Conservation (phyloP, 345 rosid genomes). For the Excoecaria cochinchinensis region DNA sequence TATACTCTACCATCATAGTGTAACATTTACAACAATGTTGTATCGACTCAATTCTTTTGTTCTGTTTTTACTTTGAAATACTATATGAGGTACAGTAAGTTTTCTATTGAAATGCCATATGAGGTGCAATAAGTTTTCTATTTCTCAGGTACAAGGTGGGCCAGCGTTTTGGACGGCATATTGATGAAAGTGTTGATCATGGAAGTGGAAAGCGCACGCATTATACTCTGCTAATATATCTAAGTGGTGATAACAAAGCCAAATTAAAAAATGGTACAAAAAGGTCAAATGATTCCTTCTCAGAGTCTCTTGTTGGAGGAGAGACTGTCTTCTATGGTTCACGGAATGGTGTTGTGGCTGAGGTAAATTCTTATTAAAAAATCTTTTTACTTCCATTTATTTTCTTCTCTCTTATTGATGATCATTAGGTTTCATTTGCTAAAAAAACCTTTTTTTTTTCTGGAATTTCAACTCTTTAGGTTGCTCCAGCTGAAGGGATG, state of each 20-base stretch:
- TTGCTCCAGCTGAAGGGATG: conserved; percentile 88
- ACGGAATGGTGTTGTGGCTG: conserved; percentile 71
- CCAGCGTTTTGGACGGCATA: conserved; percentile 81
- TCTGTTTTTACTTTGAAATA: not conserved
- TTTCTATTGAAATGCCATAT: not conserved
- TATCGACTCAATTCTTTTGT: not conserved
- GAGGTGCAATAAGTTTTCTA: conserved; percentile 1
- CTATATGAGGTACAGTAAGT: not conserved
- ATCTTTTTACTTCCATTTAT: not conserved
- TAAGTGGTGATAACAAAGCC: conserved; percentile 57
- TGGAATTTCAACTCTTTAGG: conserved; percentile 38
- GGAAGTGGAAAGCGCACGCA: conserved; percentile 69
- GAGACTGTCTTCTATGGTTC: conserved; percentile 90
- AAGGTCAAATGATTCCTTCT: conserved; percentile 39
- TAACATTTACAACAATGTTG: not conserved
- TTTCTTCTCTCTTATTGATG: not conserved
- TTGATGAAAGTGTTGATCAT: conserved; percentile 77
- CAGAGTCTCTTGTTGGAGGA: conserved; percentile 71
- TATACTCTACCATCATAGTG: not conserved
- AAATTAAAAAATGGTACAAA: conserved; percentile 43
- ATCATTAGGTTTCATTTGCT: not conserved
- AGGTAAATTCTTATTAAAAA: conserved; percentile 41
- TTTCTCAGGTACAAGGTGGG: conserved; percentile 75
- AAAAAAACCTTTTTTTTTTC: not conserved
- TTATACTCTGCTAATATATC: conserved; percentile 82